Evolutionary conservation across 2,329 filamentous ascomycete species (phyloP).

Genomic region (Epichloe festucae): DNA sequence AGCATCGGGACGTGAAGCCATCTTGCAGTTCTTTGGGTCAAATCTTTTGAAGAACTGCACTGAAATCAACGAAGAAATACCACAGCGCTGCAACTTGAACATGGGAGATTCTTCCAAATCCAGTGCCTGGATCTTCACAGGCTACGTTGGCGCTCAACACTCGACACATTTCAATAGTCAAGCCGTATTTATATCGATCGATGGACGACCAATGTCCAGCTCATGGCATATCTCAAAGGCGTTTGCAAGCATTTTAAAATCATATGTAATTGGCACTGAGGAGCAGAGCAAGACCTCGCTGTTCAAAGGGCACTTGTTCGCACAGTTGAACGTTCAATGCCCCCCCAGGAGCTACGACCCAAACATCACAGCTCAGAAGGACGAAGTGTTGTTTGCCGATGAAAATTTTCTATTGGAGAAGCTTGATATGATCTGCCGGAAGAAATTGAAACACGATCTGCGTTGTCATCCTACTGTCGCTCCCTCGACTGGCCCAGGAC

Average conservation of each 20-base stretch:
- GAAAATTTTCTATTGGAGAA: constrained; percentile 30
- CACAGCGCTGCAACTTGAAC: background rate
- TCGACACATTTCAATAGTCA: constrained; percentile 9
- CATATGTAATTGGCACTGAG: constrained; percentile 15
- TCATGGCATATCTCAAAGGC: constrained; percentile 36
- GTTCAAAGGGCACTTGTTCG: constrained; percentile 39
- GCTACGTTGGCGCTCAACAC: constrained; percentile 38
- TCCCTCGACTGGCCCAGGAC: background rate
- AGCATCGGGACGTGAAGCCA: constrained; percentile 41
- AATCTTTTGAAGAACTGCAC: constrained; percentile 42
- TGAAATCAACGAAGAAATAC: constrained; percentile 16
- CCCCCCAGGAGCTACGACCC: constrained; percentile 52
- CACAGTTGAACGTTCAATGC: constrained; percentile 51
- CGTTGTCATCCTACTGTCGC: background rate
- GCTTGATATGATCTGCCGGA: constrained; percentile 31
- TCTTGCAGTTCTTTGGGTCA: constrained; percentile 48
- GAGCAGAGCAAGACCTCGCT: background rate
- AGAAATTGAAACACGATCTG: constrained; percentile 20
- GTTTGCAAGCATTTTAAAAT: constrained; percentile 39
- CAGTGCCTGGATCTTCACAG: constrained; percentile 30
- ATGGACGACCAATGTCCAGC: constrained; percentile 49
- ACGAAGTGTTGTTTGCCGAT: constrained; percentile 56
- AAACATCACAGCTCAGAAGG: constrained; percentile 60
- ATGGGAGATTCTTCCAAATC: background rate
- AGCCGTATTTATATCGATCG: constrained; percentile 49